Conservation (phyloP, 352 stramenopile species). For the Globisporangium acanthophoron region DNA sequence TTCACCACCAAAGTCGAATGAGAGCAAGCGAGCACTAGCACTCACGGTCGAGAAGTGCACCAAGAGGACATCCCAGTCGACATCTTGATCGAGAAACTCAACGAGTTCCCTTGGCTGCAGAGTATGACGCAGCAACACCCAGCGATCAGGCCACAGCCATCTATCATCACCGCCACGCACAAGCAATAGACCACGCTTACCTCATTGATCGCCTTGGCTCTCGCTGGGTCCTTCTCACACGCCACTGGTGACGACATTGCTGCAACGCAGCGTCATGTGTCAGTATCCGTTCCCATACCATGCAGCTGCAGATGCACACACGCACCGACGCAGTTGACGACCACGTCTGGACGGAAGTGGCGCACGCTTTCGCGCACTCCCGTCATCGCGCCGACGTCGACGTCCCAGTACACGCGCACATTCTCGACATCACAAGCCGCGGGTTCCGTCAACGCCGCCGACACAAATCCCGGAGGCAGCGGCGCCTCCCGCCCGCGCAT, state of each 20-base stretch:
- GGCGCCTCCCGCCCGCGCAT: conserved; percentile 14
- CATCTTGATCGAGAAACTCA: conserved; percentile 19
- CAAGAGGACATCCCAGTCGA: conserved; percentile 24
- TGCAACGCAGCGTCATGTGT: conserved; percentile 11
- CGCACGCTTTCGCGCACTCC: conserved; percentile 27
- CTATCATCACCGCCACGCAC: not conserved
- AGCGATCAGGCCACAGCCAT: not conserved
- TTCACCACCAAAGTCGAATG: not conserved
- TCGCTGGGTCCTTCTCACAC: conserved; percentile 44
- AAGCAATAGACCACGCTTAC: conserved; percentile 2
- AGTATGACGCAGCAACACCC: not conserved
- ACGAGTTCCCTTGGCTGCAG: conserved; percentile 31
- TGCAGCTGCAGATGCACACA: not conserved
- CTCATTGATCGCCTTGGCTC: conserved; percentile 38
- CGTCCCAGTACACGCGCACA: conserved; percentile 38
- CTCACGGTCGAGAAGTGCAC: conserved; percentile 55
- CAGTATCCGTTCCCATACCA: not conserved
- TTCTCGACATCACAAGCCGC: not conserved
- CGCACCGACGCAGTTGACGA: conserved; percentile 60
- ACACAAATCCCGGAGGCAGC: conserved; percentile 26
- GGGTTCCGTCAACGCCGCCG: not conserved
- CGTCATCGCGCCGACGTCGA: conserved; percentile 28
- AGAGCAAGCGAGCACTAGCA: not conserved
- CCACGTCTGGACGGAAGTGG: conserved; percentile 29
- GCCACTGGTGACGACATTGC: conserved; percentile 49